A percentile compares a stretch with the other conserved stretches of the same genome.
phyloP scores from a whole-genome alignment of 2,329 filamentous ascomycete genomes.

The Atkinsonella hypoxylon region DNA sequence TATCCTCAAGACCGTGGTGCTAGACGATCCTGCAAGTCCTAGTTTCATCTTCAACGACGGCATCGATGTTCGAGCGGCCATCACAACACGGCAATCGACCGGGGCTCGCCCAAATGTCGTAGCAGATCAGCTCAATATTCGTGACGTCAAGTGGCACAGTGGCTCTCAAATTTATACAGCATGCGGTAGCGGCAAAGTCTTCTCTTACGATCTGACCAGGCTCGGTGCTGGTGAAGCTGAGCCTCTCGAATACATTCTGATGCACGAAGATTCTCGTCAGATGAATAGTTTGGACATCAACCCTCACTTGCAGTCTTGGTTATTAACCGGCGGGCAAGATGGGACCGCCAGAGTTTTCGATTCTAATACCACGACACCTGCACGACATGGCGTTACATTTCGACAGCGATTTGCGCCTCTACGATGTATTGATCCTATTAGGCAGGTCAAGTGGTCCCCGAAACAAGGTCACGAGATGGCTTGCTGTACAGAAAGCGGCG shows the following conservation, averaged over 20 bases:
- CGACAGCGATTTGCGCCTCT: slow-evolving; percentile 30
- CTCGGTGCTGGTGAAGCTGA: slow-evolving; percentile 30
- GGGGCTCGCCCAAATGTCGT: slow-evolving; percentile 27
- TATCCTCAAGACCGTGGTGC: slow-evolving; percentile 46
- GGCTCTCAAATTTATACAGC: slow-evolving; percentile 48
- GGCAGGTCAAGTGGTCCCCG: slow-evolving; percentile 55
- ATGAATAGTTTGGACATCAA: slow-evolving; percentile 53
- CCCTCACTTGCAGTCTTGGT: slow-evolving; percentile 42
- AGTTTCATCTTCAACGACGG: slow-evolving; percentile 39
- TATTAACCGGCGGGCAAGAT: slow-evolving; percentile 53
- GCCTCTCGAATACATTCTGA: slow-evolving; percentile 43
- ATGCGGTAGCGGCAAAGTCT: slow-evolving; percentile 52
- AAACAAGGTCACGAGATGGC: slow-evolving; percentile 50
- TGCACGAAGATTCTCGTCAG: slow-evolving; percentile 49
- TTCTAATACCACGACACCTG: slow-evolving; percentile 32
- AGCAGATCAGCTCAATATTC: slow-evolving; percentile 50
- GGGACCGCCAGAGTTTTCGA: slow-evolving; percentile 52
- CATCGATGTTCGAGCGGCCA: slow-evolving; percentile 44
- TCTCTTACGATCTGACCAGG: slow-evolving; percentile 47
- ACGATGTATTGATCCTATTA: slow-evolving; percentile 32
- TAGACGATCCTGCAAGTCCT: slow-evolving; percentile 32
- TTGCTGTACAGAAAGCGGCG: slow-evolving; percentile 50
- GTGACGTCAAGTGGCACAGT: slow-evolving; percentile 47
- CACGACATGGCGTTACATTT: slow-evolving; percentile 40
- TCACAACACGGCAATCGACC: slow-evolving; percentile 35